Conservation (phyloP, 2,329 filamentous ascomycete species). For the Penicillium expansum region DNA sequence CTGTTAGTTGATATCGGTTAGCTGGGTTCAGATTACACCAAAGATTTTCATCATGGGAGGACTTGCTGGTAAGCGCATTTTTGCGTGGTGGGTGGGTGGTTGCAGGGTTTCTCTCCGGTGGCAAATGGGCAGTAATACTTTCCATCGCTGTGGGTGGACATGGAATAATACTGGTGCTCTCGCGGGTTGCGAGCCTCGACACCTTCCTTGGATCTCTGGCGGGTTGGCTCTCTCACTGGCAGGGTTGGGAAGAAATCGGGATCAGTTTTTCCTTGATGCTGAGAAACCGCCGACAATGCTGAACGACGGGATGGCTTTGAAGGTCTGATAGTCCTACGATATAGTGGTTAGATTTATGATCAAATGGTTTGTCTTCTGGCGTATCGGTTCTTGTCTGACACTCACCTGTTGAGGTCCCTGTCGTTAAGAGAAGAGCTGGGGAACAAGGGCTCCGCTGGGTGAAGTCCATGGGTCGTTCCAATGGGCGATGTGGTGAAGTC, state of each 20-base stretch:
- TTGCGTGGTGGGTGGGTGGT: slow-evolving; percentile 89
- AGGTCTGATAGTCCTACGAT: slow-evolving; percentile 40
- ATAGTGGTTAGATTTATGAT: slow-evolving; percentile 9
- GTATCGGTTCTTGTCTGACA: neutral
- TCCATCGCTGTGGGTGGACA: slow-evolving; percentile 60
- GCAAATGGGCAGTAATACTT: slow-evolving; percentile 92
- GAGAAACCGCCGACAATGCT: slow-evolving; percentile 33
- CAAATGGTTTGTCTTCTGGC: neutral
- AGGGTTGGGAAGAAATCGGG: slow-evolving; percentile 38
- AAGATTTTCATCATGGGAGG: neutral
- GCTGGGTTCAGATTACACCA: slow-evolving; percentile 5
- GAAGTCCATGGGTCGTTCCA: slow-evolving; percentile 33
- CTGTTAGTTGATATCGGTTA: slow-evolving; percentile 49
- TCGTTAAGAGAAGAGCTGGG: slow-evolving; percentile 41
- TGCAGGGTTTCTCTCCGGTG: slow-evolving; percentile 66
- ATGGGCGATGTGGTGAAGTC: slow-evolving; percentile 37
- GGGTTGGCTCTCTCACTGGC: slow-evolving; percentile 34
- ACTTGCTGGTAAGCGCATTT: slow-evolving; percentile 99
- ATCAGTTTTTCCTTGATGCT: slow-evolving; percentile 32
- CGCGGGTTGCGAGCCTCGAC: slow-evolving; percentile 40
- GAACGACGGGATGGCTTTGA: slow-evolving; percentile 40
- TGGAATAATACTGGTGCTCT: slow-evolving; percentile 44
- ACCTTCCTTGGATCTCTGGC: slow-evolving; percentile 39
- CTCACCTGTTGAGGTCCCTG: slow-evolving; percentile 44
- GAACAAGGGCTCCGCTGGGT: slow-evolving; percentile 41